Evolutionary conservation across 2,329 filamentous ascomycete species (phyloP).

Genomic region (Xylaria sp.): DNA sequence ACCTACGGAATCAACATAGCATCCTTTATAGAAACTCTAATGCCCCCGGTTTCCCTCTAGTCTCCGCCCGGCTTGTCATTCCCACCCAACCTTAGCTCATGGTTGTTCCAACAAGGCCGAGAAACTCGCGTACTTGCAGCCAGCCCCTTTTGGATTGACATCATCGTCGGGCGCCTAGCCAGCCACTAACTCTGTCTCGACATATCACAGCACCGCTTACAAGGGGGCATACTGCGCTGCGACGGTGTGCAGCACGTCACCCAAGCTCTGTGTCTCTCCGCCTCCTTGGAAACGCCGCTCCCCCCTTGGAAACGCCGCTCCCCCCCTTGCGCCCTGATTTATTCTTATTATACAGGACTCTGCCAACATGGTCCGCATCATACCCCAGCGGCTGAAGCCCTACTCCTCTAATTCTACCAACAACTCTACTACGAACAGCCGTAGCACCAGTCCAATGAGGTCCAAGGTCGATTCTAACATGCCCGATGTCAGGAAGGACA

Average conservation of each 20-base stretch:
- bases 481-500: constrained; percentile 44
- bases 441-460: constrained; percentile 53
- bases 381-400: constrained; percentile 57
- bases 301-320: neutral
- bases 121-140: too few relatives aligned
- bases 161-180: neutral
- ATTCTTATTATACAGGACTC: constrained; percentile 3
- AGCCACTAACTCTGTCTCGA: neutral
- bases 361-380: constrained; percentile 58
- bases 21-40: too few relatives aligned
- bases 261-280: neutral
- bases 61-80: too few relatives aligned
- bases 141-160: too few relatives aligned
- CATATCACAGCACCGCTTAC: neutral
- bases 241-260: constrained; percentile 1
- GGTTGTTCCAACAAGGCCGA: too few relatives aligned
- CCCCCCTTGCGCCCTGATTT: constrained; percentile 6
- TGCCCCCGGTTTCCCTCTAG: too few relatives aligned
- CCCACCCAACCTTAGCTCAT: too few relatives aligned
- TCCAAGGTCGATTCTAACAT: constrained; percentile 49
- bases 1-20: too few relatives aligned
- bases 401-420: constrained; percentile 40
- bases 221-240: neutral
- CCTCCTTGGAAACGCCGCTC: neutral
- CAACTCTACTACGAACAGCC: constrained; percentile 51